Evolutionary conservation across 1,284 basidiomycete species (phyloP), one percentile per base, ranked within the genome.

Genomic region (Melampsora americana): DNA sequence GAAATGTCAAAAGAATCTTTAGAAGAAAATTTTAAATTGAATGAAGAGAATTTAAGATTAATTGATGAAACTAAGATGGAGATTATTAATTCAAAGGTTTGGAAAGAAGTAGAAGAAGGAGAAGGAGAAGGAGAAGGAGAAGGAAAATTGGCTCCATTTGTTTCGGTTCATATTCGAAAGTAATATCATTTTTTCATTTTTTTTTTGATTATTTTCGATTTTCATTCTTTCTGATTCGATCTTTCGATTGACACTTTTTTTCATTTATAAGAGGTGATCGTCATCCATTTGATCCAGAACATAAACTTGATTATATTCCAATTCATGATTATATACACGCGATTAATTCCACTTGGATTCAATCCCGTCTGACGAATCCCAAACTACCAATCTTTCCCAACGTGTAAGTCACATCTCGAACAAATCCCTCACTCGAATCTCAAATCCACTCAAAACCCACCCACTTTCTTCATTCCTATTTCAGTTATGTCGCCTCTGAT

Each of bases 91-190:
- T 69, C 73, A 39, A 30, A 42, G 0, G 26, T 65, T 46, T 76
- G 73, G 66, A 66, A 66, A 9, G 26, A 30, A 20, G 67, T 59
- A 42, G n/a, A 48, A 11, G 12, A 64, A 20, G 53, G 32, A 18
- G 18, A 68, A 23, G 26, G 48, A 20, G 67, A 59, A 42, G 26
- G 48, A 20, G 67, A 59, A 42, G n/a, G 32, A 11, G 12, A 64
- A 20, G 53, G 32, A 18, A 28, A 68, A 23, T 66, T 76, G 11
- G 66, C 73, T 14, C 73, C 73, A 18, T 76, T 62, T 44, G 67
- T 76, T 18, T 68, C 73, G 32, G 73, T 76, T 39, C 73, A 76
- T 39, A 64, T 68, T 62, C 73, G 73, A 68, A 76, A 76, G 73
- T 76, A 18, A 69, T 66, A 64, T 42, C 26, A 4, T 35, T 9